phyloP scores from a whole-genome alignment of 2,329 filamentous ascomycete genomes.

The Seiridium cupressi region DNA sequence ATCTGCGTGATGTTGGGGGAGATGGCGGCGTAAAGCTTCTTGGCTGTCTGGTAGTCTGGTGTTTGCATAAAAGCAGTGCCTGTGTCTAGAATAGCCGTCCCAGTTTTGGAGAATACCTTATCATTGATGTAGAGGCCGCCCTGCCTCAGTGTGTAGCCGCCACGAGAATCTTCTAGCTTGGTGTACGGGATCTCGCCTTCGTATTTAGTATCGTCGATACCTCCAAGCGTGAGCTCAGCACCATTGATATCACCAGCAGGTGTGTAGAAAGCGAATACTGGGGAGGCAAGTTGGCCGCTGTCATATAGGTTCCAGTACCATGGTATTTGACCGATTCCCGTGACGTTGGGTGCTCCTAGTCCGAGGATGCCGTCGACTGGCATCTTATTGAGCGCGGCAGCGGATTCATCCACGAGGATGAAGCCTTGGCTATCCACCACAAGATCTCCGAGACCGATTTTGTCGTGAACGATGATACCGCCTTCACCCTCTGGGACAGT shows the following conservation, averaged over 20 bases:
- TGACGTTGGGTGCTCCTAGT: conserved; percentile 16
- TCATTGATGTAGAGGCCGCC: conserved; percentile 23
- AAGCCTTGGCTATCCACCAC: conserved; percentile 23
- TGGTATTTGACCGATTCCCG: conserved; percentile 8
- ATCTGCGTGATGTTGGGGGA: conserved; percentile 27
- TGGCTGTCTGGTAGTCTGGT: conserved; percentile 24
- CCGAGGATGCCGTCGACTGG: conserved; percentile 33
- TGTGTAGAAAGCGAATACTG: conserved; percentile 27
- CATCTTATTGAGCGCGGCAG: conserved; percentile 20
- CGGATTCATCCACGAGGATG: conserved; percentile 27
- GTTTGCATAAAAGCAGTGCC: conserved; percentile 29
- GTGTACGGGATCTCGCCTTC: conserved; percentile 23
- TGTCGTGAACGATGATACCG: conserved; percentile 26
- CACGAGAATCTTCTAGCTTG: conserved; percentile 19
- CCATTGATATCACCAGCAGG: conserved; percentile 16
- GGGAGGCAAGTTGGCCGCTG: conserved; percentile 19
- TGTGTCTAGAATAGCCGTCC: conserved; percentile 27
- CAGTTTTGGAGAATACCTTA: conserved; percentile 12
- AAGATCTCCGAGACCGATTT: conserved; percentile 22
- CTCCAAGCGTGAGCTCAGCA: conserved; percentile 31
- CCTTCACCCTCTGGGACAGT: conserved; percentile 16
- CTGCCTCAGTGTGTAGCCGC: conserved; percentile 16
- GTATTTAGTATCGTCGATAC: conserved; percentile 27
- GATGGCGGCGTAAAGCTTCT: conserved; percentile 27
- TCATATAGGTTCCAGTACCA: conserved; percentile 28